Percentiles rank a stretch among this genome's conserved stretches.
phyloP scores from a whole-genome alignment of 345 rosid species.

The Ceriops decandra region DNA sequence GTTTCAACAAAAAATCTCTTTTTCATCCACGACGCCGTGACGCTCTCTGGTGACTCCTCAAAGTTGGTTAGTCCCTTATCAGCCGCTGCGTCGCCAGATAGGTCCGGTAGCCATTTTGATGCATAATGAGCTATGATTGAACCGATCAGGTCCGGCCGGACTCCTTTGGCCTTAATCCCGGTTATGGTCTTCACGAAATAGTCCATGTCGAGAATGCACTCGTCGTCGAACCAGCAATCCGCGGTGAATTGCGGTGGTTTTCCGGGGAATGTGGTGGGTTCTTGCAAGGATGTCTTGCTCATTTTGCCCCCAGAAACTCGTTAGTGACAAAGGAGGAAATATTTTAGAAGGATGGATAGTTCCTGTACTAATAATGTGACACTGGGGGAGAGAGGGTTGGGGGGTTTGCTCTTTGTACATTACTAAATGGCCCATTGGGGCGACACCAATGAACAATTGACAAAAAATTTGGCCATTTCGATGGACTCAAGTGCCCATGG shows the following conservation, averaged over 20 bases:
- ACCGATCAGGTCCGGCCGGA: conserved; percentile 73
- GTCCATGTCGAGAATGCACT: conserved; percentile 73
- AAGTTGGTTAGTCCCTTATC: conserved; percentile 20
- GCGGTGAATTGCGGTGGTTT: conserved; percentile 31
- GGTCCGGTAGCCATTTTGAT: conserved; percentile 84
- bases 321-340: not conserved
- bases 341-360: not conserved
- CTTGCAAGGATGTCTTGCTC: conserved; percentile 42
- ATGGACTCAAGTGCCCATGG: not conserved
- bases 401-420: too few relatives aligned
- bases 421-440: too few relatives aligned
- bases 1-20: conserved; percentile 75
- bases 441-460: too few relatives aligned
- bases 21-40: conserved; percentile 64
- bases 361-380: not conserved
- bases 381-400: too few relatives aligned
- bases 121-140: conserved; percentile 78
- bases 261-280: conserved; percentile 30
- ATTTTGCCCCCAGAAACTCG: conserved; percentile 12
- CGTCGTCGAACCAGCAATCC: conserved; percentile 60
- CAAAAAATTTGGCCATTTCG: not conserved
- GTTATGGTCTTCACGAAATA: conserved; percentile 70
- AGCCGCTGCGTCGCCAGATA: conserved; percentile 26
- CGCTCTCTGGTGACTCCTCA: conserved; percentile 45
- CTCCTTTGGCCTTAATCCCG: conserved; percentile 73